Evolutionary conservation across 441 rosid species (phyloP), one percentile per base, ranked within the genome.

Genomic region (Eruca vesicaria): DNA sequence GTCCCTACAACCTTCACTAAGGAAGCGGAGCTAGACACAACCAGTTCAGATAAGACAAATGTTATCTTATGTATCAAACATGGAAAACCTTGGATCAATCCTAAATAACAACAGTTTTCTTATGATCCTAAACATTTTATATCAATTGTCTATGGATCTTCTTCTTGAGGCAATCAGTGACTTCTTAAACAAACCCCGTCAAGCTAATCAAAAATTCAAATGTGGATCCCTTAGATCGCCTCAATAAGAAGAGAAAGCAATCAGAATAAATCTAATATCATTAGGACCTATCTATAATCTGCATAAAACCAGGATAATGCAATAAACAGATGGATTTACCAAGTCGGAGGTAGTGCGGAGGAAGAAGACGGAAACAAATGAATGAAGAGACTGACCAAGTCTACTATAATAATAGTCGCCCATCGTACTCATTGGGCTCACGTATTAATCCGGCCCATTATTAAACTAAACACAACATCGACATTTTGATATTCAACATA

Each of bases 371-470:
- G 23, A 56, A 68, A 26, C 63, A 7, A 66, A 15, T 19, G 28
- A 59, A 53, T 5, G 35, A 36, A 12, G 43, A 63, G 3, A 60
- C 53, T 63, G 28, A 61, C 61, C 63, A n/a, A n/a, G 7, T 61
- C 63, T 36, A n/a, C 33, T 55, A 1, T 63, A 3, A 9, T 64
- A n/a, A 21, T n/a, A n/a, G n/a, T n/a, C n/a, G n/a, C n/a, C n/a
- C n/a, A n/a, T n/a, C n/a, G n/a, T n/a, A n/a, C n/a, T 21, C 1
- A 29, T 41, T 69, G 66, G 79, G 79, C 71, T 63, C 45, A 41
- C 14, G 0, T 26, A n/a, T 38, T 3, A 19, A 33, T 36, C 23
- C 71, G 19, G 66, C 75, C 78, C 70, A 64, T 41, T 23, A 23
- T 23, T 23, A 23, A 23, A 23, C 26, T n/a, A 23, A 23, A 23